Base-by-base conservation (phyloP, 2,329 filamentous ascomycete genomes). In the Cryphonectria nitschkei region DNA sequence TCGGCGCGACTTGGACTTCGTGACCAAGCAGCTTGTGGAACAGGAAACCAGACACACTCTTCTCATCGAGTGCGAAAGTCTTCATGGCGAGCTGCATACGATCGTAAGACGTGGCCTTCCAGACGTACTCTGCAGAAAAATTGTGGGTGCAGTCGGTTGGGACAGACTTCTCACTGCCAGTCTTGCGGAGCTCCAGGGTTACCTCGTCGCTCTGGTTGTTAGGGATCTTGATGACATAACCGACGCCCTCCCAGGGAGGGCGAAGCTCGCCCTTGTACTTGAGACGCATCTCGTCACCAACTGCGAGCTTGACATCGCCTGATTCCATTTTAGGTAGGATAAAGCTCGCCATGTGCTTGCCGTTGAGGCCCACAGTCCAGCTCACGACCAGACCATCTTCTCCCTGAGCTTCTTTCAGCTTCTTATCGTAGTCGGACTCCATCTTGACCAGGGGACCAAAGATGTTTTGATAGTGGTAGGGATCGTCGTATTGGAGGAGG, bases 21-120 rank as follows among this genome's bases (percentile, higher is more conserved):
- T 98, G 94, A 68, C 96, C 96, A 43, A 99, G 89, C 32, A 99
- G 88, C 75, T 96, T 96, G 80, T 99, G 96, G 84, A 98, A 99
- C 74, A 99, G 97, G 82, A 98, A 99, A 52, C 96, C 96, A 32
- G 96, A 98, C 60, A 99, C 95, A 78, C 95, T 98, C 92, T 97
- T 93, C 81, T 99, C 96, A 76, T 99, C 95, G 61, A 98, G 90
- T 7, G 96, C 96, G 79, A 99, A 99, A 0, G 94, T 98, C 86
- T 98, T 98, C 95, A 99, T 98, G 68, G 96, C 97, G 75, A 95
- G 90, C 81, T 99, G 96, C 96, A 99, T 99, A 74, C 96, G 95
- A 78, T 99, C 96, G 79, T 99, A 99, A 0, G 95, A 98, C 0
- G 97, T 99, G 19, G 97, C 96, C 80, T 99, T 99, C 96, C 96